phyloP scores from a whole-genome alignment of 257 asterid species.

The Petrea volubilis region DNA sequence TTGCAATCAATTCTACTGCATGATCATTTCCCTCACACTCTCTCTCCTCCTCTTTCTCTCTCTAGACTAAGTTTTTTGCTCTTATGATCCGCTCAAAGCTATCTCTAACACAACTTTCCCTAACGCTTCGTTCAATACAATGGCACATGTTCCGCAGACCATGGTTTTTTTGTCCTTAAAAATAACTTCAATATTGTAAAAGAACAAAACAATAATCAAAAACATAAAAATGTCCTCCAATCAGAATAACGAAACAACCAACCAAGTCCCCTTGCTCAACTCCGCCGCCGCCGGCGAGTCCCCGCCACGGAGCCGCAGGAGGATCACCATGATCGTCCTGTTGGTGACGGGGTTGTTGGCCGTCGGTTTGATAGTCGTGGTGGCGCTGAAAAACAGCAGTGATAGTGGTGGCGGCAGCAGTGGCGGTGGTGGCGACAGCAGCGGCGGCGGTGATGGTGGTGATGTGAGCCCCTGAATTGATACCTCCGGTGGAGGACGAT shows the following conservation, averaged over 20 bases:
- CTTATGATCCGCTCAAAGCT: no score
- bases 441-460: background rate
- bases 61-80: no score
- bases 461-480: background rate
- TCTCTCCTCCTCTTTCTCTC: no score
- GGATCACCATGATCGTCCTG: background rate
- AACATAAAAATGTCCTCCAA: background rate
- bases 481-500: background rate
- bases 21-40: no score
- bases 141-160: no score
- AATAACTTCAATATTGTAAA: no score
- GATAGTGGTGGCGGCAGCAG: background rate
- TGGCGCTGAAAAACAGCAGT: background rate
- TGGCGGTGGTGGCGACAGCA: background rate
- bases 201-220: no score
- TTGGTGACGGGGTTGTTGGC: background rate
- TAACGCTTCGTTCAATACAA: no score
- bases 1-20: no score
- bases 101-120: no score
- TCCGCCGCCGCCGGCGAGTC: background rate
- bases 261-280: background rate
- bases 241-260: background rate
- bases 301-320: background rate
- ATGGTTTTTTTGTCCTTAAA: no score
- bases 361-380: background rate